Evolutionary conservation across 768 basidiomycete genomes (phyloP), one percentile per base, ranked within the genome.

Genomic region (Botryobasidium botryosum): DNA sequence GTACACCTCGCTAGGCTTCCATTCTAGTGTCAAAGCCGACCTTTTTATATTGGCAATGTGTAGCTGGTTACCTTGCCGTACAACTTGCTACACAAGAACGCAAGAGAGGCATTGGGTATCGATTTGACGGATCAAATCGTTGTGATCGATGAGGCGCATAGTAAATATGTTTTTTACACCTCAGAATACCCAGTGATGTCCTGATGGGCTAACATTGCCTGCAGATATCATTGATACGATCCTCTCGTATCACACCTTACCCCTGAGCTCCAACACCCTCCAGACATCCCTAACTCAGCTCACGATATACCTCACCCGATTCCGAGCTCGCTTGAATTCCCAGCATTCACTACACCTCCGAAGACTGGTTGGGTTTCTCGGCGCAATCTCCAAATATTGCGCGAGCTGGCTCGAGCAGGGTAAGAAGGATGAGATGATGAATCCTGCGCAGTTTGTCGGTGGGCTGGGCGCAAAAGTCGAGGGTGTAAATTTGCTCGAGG

Each of bases 141-240:
- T 25, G 69, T 97, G 20, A 75, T 99, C 44, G 92, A 99, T 55
- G 92, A 99, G 64, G 92, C 92, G 0, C 92, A 99, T 60, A 96
- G 87, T 90, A 53, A 46, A 84, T 64, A 17, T 7, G 25, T 55
- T 3, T 29, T 43, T 45, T 37, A n/a, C n/a, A n/a, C n/a, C n/a
- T n/a, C n/a, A n/a, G n/a, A n/a, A n/a, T n/a, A n/a, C n/a, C n/a
- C 33, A 38, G n/a, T 43, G 27, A 43, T 20, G 24, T 15, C 47
- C 27, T 35, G n/a, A 35, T 35, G n/a, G 36, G 35, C 26, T 12
- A 21, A 44, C 45, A 23, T 45, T 29, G 4, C 4, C 13, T n/a
- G 3, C 47, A 91, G 87, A 94, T 59, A 62, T 94, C 40, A 87
- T 91, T 53, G 77, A 88, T 17, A 87, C 90, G 0, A 64, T 99